These are phyloP conservation scores for Arthrobotrys pseudoclavata DNA, from an alignment of 2,329 filamentous ascomycete genomes.

Conservation along the genomic window DNA sequence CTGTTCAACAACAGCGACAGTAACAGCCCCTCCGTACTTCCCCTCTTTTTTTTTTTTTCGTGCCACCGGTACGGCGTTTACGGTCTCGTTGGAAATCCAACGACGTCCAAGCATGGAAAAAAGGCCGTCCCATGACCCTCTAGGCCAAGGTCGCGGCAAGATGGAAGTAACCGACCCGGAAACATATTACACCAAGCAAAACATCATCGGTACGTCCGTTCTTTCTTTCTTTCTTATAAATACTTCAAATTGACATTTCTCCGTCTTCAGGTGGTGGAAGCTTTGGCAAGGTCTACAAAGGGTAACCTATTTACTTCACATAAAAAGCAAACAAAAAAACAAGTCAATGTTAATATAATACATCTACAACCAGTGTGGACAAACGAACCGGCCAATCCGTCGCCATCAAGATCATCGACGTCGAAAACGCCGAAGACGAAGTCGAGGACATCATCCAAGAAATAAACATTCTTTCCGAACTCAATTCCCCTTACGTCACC, in stretches of 20 bases:
- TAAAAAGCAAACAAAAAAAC: conserved; percentile 4
- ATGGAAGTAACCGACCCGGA: conserved; percentile 80
- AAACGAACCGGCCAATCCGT: conserved; percentile 93
- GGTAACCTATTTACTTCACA: conserved; percentile 70
- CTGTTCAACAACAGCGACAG: background rate
- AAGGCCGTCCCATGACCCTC: conserved; percentile 50
- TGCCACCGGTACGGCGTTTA: background rate
- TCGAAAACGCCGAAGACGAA: conserved; percentile 98
- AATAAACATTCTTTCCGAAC: conserved; percentile 94
- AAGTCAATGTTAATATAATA: conserved; percentile 3
- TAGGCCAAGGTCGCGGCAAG: conserved; percentile 48
- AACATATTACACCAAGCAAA: conserved; percentile 91
- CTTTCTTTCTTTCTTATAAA: background rate
- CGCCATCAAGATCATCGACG: conserved; percentile 98
- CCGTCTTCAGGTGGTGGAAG: conserved; percentile 82
- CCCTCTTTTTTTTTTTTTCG: background rate
- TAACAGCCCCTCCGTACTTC: background rate
- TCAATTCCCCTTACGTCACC: conserved; percentile 95
- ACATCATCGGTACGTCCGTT: conserved; percentile 78
- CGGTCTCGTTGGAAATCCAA: background rate
- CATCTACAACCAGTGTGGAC: conserved; percentile 76
- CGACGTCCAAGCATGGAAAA: conserved; percentile 39
- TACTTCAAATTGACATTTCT: background rate
- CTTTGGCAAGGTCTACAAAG: conserved; percentile 99
- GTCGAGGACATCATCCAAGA: conserved; percentile 99